Base-by-base conservation (phyloP, 2,329 filamentous ascomycete genomes). In the Cordyceps tenuipes region DNA sequence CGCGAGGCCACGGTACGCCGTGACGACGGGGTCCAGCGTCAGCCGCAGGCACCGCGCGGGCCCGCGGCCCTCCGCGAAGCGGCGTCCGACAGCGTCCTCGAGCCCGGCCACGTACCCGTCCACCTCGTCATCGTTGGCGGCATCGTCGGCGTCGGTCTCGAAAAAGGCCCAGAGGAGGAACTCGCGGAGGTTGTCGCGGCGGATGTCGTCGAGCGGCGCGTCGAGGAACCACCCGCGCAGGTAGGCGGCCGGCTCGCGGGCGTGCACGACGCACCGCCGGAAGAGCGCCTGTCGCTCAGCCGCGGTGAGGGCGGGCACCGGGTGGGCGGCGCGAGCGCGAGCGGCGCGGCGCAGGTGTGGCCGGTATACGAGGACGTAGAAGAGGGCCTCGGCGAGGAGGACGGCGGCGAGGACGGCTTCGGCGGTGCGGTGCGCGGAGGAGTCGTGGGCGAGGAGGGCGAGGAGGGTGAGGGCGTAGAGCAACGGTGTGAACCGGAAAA, bases 81-180 rank as follows among this genome's bases (percentile, higher is more conserved):
- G 71, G 39, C 74, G 70, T 4, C 80, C 82, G 5, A 86, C 72
- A 49, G 77, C 71, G 51, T 73, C 66, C 69, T 89, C 84, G 13
- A 84, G 70, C n/a, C 73, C 70, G 63, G 75, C 73, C 26, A 87
- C 66, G 61, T 77, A 80, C 31, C 70, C 70, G 13, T 79, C 73
- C n/a, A 80, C 62, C 59, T 82, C 78, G 0, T 68, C 66, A 3
- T 71, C 23, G 23, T 66, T 6, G 75, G 68, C 69, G 21, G 3
- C 61, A 66, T 68, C 56, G 4, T 74, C 70, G 2, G 71, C 71
- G 0, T 70, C 71, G 6, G 62, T 67, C 52, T 86, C 84, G 62
- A 87, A 82, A 66, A 90, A 84, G 1, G 82, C 85, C 87, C 87
- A 90, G 9, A 81, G 75, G 23, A 88, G 70, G 65, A 88, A 89